Evolutionary conservation across 208 protist species (phyloP).

Genomic region (Wallacemonas rigidus): DNA sequence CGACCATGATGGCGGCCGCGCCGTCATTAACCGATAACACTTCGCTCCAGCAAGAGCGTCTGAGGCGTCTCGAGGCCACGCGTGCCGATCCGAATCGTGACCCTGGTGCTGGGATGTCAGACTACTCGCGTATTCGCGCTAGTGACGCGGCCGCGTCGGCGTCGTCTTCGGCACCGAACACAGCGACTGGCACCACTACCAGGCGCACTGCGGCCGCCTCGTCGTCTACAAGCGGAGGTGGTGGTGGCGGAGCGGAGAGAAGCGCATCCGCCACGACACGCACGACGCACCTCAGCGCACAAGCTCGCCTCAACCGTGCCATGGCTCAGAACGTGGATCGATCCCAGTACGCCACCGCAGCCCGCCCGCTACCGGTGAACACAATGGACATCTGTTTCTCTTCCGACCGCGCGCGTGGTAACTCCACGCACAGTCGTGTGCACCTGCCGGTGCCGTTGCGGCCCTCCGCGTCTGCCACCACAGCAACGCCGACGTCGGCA

Average conservation of each 20-base stretch:
- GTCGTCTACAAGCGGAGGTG: not conserved
- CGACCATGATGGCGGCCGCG: not conserved
- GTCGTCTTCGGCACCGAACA: not conserved
- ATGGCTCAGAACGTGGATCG: conserved; percentile 37
- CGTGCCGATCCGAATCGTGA: conserved; percentile 2
- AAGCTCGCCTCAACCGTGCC: conserved; percentile 37
- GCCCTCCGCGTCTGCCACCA: not conserved
- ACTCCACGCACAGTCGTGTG: conserved; percentile 16
- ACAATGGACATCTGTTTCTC: conserved; percentile 53
- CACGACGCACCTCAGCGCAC: conserved; percentile 9
- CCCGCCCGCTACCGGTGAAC: conserved; percentile 50
- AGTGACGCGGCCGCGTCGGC: conserved; percentile 6
- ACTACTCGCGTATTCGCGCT: conserved; percentile 17
- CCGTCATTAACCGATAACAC: conserved; percentile 35
- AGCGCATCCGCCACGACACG: not conserved
- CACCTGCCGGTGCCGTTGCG: conserved; percentile 40
- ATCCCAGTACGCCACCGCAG: conserved; percentile 29
- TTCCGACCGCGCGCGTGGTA: conserved; percentile 14
- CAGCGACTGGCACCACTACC: not conserved
- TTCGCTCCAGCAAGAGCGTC: conserved; percentile 57
- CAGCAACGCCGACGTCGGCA: conserved; percentile 9
- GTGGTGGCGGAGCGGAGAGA: not conserved
- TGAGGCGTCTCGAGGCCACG: conserved; percentile 51
- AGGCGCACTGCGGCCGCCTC: not conserved
- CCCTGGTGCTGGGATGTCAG: conserved; percentile 7